Evolutionary conservation across 306 rosid species (phyloP), one percentile per base, ranked within the genome.

Genomic region (Potentilla sterilis): DNA sequence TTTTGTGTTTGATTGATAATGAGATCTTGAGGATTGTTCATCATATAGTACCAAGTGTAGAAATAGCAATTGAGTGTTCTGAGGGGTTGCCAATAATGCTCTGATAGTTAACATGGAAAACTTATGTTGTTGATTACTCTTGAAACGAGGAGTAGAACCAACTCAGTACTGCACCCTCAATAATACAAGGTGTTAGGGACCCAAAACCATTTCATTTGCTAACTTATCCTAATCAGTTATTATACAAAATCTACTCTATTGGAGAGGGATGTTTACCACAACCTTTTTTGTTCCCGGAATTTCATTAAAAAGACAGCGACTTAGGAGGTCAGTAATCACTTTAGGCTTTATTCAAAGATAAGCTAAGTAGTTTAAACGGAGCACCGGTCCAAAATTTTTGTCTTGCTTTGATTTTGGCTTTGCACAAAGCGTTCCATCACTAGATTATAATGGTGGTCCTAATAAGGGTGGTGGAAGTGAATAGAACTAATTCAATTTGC

Each of bases 131-230:
- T 70, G 9, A 32, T 28, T 1, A 69, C 71, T 61, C 64, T 13
- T 34, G 48, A 32, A 61, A 35, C 32, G 7, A 34, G 32, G 75
- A 69, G 28, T 34, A 69, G 70, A 69, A 22, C 66, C 59, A 57
- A 55, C 69, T 46, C 69, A 57, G 75, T 3, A 28, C 46, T 54
- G 38, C 48, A 55, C 28, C 44, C 58, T 59, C 52, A 62, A 61
- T 70, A 19, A 67, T 67, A 24, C 42, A 67, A 66, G 73, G 16
- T 34, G 10, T 76, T 72, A 48, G n/a, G 54, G 72, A 8, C 43
- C 65, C 38, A 68, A 42, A 48, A 43, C 57, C 41, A 22, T 43
- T 58, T 69, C 16, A 57, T 57, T 57, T 47, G 64, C 21, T 18
- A 19, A 7, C 38, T 24, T 14, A 6, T 61, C 72, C 15, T 70